A percentile compares a stretch with the other conserved stretches of the same genome.
Evolutionary conservation across 2,329 filamentous ascomycete species (phyloP).

Genomic region (Nannizziopsis arthrosporioides): DNA sequence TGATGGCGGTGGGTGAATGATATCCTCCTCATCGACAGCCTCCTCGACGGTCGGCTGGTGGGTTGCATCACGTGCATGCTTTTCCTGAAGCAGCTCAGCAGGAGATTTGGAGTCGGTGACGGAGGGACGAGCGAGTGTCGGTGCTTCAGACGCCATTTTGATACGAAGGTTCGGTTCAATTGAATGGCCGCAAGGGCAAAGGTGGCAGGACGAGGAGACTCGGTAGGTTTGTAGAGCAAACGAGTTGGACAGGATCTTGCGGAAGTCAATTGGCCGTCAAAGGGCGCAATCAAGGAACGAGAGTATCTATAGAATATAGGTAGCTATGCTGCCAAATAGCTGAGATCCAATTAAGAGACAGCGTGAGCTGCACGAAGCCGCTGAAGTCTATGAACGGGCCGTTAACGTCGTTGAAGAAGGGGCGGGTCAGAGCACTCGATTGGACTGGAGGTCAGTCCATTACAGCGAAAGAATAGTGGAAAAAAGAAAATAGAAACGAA

Average conservation of each 20-base stretch:
- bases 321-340: background rate
- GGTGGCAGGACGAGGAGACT: too few relatives aligned
- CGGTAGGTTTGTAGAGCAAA: background rate
- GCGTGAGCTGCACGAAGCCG: background rate
- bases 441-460: constrained; percentile 3
- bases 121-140: constrained; percentile 8
- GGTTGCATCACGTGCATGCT: constrained; percentile 41
- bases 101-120: constrained; percentile 28
- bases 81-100: constrained; percentile 43
- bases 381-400: constrained; percentile 1
- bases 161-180: background rate
- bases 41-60: constrained; percentile 68
- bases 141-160: constrained; percentile 11
- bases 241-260: background rate
- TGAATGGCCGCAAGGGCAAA: background rate
- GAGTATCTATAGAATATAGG: background rate
- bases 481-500: background rate
- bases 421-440: background rate
- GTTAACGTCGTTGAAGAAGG: background rate
- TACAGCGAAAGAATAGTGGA: background rate
- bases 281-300: background rate
- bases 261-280: background rate
- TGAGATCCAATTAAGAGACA: background rate
- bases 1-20: constrained; percentile 45
- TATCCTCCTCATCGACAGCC: constrained; percentile 64